Conservation (phyloP, 768 basidiomycete genomes). For the Dacryopinax spathularia region DNA sequence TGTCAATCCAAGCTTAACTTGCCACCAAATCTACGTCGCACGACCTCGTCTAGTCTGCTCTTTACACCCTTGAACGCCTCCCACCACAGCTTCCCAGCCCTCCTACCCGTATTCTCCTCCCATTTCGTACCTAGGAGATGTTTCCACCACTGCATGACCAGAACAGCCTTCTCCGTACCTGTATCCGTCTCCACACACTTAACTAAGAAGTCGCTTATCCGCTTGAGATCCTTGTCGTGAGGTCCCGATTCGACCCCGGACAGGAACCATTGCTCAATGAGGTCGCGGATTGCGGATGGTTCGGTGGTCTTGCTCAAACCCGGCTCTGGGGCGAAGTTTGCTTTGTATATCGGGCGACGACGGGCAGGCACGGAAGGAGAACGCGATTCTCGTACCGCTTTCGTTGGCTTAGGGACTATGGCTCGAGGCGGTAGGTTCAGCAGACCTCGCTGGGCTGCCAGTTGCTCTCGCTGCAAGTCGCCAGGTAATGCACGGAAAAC, state of each 20-base stretch:
- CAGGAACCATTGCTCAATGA: conserved; percentile 65
- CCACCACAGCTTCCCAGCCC: conserved; percentile 63
- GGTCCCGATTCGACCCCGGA: conserved; percentile 48
- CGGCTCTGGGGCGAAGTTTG: conserved; percentile 36
- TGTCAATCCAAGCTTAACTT: conserved; percentile 23
- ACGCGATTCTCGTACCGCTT: conserved; percentile 11
- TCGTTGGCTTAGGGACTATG: conserved; percentile 6
- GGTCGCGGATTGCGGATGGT: conserved; percentile 53
- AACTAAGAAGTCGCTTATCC: conserved; percentile 57
- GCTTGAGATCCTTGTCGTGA: conserved; percentile 56
- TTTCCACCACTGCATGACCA: conserved; percentile 72
- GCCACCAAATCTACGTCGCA: conserved; percentile 59
- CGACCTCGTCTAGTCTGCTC: conserved; percentile 47
- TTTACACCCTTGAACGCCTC: conserved; percentile 56
- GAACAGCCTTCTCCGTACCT: conserved; percentile 56
- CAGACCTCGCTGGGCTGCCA: conserved; percentile 28
- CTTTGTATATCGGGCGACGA: conserved; percentile 41
- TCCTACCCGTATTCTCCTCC: conserved; percentile 46
- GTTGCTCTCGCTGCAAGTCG: conserved; percentile 58
- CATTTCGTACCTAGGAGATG: conserved; percentile 32
- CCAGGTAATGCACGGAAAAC: conserved; percentile 52
- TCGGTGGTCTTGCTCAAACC: conserved; percentile 48
- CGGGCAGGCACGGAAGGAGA: conserved; percentile 18
- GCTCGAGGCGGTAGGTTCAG: conserved; percentile 9
- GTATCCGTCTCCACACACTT: conserved; percentile 54